Conservation (phyloP, 1,284 basidiomycete genomes). For the Fomitopsis betulina region DNA sequence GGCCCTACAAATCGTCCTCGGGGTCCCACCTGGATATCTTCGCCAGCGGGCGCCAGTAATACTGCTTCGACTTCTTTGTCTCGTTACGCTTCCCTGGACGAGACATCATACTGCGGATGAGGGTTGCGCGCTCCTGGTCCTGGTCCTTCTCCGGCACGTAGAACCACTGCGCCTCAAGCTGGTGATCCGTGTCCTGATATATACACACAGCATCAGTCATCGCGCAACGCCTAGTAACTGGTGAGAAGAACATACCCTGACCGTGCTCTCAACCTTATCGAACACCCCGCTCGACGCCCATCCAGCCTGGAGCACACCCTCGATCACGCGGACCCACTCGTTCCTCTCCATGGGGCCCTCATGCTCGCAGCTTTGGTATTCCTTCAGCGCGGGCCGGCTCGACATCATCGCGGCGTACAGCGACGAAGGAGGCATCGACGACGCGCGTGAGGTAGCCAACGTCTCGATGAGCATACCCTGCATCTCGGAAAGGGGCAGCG, state of each 20-base stretch:
- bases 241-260: slow-evolving; percentile 38
- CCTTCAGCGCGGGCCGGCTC: slow-evolving; percentile 47
- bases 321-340: slow-evolving; percentile 43
- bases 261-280: slow-evolving; percentile 63
- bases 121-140: slow-evolving; percentile 60
- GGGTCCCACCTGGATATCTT: slow-evolving; percentile 31
- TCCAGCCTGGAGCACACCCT: slow-evolving; percentile 45
- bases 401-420: slow-evolving; percentile 48
- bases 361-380: slow-evolving; percentile 27
- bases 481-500: slow-evolving; percentile 23
- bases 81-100: slow-evolving; percentile 64
- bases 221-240: background rate
- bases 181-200: slow-evolving; percentile 44
- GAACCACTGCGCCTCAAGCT: slow-evolving; percentile 68
- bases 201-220: slow-evolving; percentile 1
- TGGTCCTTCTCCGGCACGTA: slow-evolving; percentile 68
- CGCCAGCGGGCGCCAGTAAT: slow-evolving; percentile 62
- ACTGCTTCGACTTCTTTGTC: slow-evolving; percentile 78
- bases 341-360: slow-evolving; percentile 7
- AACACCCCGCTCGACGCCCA: slow-evolving; percentile 55
- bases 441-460: slow-evolving; percentile 69
- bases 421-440: slow-evolving; percentile 53
- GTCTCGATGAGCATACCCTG: slow-evolving; percentile 65
- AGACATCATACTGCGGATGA: slow-evolving; percentile 69
- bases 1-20: slow-evolving; percentile 25